Evolutionary conservation across 805 yeast genomes (phyloP).

Genomic region (Yarrowia sp.): DNA sequence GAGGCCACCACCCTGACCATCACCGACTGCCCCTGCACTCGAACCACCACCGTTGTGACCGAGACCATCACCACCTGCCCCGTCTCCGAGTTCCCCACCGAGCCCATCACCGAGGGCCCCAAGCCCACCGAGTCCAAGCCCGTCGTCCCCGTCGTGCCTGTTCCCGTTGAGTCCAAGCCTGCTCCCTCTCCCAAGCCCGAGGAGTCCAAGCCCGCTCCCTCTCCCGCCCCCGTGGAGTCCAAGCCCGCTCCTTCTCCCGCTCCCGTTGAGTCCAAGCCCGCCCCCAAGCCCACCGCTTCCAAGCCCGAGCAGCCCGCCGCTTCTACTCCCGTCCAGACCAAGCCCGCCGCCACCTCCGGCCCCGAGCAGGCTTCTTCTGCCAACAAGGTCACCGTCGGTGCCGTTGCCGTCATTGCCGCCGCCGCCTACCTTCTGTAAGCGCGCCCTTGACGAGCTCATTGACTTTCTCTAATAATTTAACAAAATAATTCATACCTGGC

Average conservation of each 20-base stretch:
- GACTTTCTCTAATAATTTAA: slow-evolving; percentile 27
- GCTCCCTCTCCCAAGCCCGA: slow-evolving; percentile 28
- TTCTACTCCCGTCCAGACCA: slow-evolving; percentile 3
- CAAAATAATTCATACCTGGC: slow-evolving; percentile 35
- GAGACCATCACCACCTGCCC: slow-evolving; percentile 48
- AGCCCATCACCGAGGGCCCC: slow-evolving; percentile 39
- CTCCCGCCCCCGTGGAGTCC: slow-evolving; percentile 41
- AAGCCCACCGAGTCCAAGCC: slow-evolving; percentile 42
- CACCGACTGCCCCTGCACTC: slow-evolving; percentile 87
- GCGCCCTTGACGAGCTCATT: slow-evolving; percentile 10
- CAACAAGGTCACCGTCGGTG: slow-evolving; percentile 48
- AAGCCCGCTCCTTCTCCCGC: slow-evolving; percentile 31
- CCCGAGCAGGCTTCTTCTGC: slow-evolving; percentile 43
- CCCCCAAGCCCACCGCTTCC: slow-evolving; percentile 30
- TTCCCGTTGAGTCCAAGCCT: slow-evolving; percentile 40
- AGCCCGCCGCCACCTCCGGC: slow-evolving; percentile 42
- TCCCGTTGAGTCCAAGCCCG: slow-evolving; percentile 40
- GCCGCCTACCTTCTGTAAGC: slow-evolving; percentile 59
- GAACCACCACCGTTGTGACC: slow-evolving; percentile 52
- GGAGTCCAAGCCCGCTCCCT: slow-evolving; percentile 15
- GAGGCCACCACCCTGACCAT: slow-evolving; percentile 81
- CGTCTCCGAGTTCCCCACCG: slow-evolving; percentile 42
- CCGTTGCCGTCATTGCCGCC: slow-evolving; percentile 61
- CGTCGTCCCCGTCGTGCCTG: slow-evolving; percentile 40
- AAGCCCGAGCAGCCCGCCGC: slow-evolving; percentile 37